Evolutionary conservation across 2,329 filamentous ascomycete species (phyloP), one percentile per base, ranked within the genome.

Genomic region (Drechslera avenae): DNA sequence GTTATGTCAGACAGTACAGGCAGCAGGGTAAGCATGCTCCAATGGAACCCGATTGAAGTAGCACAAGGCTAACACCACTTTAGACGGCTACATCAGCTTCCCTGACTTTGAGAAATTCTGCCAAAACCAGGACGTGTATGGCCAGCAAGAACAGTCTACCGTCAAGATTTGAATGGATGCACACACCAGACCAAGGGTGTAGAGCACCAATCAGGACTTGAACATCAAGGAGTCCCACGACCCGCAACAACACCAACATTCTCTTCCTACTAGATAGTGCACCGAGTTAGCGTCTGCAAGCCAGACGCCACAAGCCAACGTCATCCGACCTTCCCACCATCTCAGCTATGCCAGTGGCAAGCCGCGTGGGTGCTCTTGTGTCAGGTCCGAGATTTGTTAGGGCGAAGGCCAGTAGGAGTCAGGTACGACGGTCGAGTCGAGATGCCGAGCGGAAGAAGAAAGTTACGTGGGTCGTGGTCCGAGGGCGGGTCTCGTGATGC

Each of bases 41-140:
- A 36, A 41, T 10, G 13, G 23, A 37, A 17, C 32, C 6, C 16
- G 19, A 28, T 10, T 46, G 16, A 23, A 28, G n/a, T 18, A 42
- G 12, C 19, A 33, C 5, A 4, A 52, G 7, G 54, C 63, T 68
- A 46, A 71, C 60, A 33, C 36, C 33, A 1, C 16, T 43, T 26
- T 43, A 63, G 81, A 78, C 48, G 82, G 83, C 55, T 90, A 90
- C 73, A 86, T 88, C 66, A 89, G 86, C 76, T 90, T 90, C 68
- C 87, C 87, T 13, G 87, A 83, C 69, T 89, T 89, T 71, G 87
- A 90, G 64, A 81, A 84, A 53, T 89, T 80, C 59, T 75, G 86
- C 78, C 56, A 71, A 28, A 57, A 45, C n/a, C 61, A 64, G 36
- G 64, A 65, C 44, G 56, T 61, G 16, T 72, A 73, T 52, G 66